These are phyloP conservation scores for Inga laurina DNA, from an alignment of 306 rosid species.

Conservation along the genomic window DNA sequence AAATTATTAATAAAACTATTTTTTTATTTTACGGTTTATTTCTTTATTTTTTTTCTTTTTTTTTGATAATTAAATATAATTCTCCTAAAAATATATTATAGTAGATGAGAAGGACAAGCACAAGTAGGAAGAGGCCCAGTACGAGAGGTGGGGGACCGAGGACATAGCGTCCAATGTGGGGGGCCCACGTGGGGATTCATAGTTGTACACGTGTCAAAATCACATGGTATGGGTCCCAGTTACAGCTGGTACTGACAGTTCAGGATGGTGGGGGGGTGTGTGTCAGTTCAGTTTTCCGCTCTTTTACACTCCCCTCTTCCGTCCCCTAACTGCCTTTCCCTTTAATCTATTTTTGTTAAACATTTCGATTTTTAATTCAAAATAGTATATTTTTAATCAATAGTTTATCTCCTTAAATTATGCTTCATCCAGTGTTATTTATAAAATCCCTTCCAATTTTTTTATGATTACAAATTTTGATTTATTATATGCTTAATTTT, in stretches of 20 bases:
- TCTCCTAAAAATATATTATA: background rate
- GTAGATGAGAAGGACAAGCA: background rate
- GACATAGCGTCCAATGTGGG: conserved; percentile 14
- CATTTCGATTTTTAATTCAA: too few relatives aligned
- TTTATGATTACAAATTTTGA: too few relatives aligned
- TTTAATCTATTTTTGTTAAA: background rate
- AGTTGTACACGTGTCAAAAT: conserved; percentile 17
- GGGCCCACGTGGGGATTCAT: background rate
- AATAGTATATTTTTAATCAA: background rate
- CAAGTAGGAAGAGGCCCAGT: background rate
- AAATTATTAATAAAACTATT: too few relatives aligned
- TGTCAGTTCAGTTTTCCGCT: conserved; percentile 2
- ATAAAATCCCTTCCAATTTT: too few relatives aligned
- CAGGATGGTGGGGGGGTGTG: conserved; percentile 2
- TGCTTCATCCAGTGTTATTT: background rate
- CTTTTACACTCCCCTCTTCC: background rate
- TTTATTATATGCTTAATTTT: too few relatives aligned
- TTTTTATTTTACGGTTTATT: too few relatives aligned
- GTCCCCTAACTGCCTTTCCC: too few relatives aligned
- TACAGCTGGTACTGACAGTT: conserved; percentile 30
- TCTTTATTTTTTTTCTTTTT: too few relatives aligned
- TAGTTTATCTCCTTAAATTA: too few relatives aligned
- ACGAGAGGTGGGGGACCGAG: background rate
- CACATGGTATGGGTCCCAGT: conserved; percentile 25
- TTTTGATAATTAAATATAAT: too few relatives aligned